A percentile compares a stretch with the other conserved stretches of the same genome.
Conservation (phyloP, 768 basidiomycete species). For the Termitomyces sp. region DNA sequence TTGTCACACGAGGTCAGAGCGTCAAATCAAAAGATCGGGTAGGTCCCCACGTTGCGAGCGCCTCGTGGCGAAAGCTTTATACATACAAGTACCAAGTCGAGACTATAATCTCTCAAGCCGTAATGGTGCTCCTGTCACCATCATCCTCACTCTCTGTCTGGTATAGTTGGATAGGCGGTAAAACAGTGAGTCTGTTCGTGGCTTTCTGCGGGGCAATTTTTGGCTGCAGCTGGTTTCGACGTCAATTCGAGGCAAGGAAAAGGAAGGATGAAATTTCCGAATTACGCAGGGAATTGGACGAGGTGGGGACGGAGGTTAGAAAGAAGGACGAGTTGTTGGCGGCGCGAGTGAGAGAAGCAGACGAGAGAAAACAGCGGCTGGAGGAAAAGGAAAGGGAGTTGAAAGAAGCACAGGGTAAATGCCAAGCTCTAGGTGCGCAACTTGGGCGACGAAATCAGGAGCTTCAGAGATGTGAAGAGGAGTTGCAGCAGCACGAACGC, state of each 20-base stretch:
- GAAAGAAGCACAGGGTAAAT: constrained; percentile 2
- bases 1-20: constrained; percentile 16
- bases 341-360: constrained; percentile 12
- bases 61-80: constrained; percentile 24
- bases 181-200: constrained; percentile 25
- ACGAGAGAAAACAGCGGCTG: constrained; percentile 11
- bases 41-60: constrained; percentile 25
- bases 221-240: neutral
- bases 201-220: constrained; percentile 15
- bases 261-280: constrained; percentile 11
- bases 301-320: constrained; percentile 9
- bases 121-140: constrained; percentile 12
- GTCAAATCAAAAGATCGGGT: constrained; percentile 13
- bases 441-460: constrained; percentile 9
- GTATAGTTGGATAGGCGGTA: constrained; percentile 16
- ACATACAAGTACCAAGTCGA: constrained; percentile 14
- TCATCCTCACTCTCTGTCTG: constrained; percentile 12
- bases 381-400: constrained; percentile 11
- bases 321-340: constrained; percentile 16
- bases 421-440: constrained; percentile 6
- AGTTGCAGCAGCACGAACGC: constrained; percentile 1
- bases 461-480: constrained; percentile 4
- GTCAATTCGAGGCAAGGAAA: neutral
- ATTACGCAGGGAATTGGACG: constrained; percentile 13
- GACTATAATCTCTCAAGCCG: constrained; percentile 4